These are phyloP conservation scores for Xerocomus amazonicus DNA, from an alignment of 1,284 basidiomycete species.

Conservation along the genomic window DNA sequence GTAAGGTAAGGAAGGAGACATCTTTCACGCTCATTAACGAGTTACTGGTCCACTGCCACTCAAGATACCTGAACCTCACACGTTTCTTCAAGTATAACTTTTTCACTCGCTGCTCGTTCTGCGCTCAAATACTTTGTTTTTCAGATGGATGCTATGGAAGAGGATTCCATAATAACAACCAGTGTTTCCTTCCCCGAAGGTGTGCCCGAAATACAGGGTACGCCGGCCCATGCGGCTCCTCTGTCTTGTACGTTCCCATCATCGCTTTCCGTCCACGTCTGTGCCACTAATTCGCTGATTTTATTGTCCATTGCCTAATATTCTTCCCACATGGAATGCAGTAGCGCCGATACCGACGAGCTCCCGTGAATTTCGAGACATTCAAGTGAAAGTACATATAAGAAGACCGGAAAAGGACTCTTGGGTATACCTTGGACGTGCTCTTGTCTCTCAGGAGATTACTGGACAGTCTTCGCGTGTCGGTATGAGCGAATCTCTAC, in stretches of 20 bases:
- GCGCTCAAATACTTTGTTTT: background rate
- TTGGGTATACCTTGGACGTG: slow-evolving; percentile 78
- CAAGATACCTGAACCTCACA: slow-evolving; percentile 20
- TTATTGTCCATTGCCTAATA: background rate
- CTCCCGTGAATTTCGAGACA: slow-evolving; percentile 62
- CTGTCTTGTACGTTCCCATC: slow-evolving; percentile 18
- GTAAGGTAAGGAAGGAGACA: background rate
- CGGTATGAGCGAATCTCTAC: slow-evolving; percentile 44
- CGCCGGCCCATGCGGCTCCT: slow-evolving; percentile 15
- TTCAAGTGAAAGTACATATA: slow-evolving; percentile 80
- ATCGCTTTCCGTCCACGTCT: background rate
- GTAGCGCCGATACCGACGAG: slow-evolving; percentile 27
- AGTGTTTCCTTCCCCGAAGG: slow-evolving; percentile 21
- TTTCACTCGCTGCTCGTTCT: background rate
- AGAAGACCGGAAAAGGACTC: slow-evolving; percentile 70
- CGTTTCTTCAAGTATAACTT: slow-evolving; percentile 5
- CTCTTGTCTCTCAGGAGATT: slow-evolving; percentile 67
- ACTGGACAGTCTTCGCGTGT: slow-evolving; percentile 70
- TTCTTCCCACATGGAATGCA: slow-evolving; percentile 11
- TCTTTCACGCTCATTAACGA: slow-evolving; percentile 1
- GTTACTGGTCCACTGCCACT: slow-evolving; percentile 17
- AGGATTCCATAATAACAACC: slow-evolving; percentile 28
- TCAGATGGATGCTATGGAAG: slow-evolving; percentile 35
- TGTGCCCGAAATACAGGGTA: slow-evolving; percentile 18
- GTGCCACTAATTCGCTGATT: slow-evolving; percentile 12